Percentiles rank a stretch among this genome's conserved stretches.
These are phyloP conservation scores for Fusarium incarnatum DNA, from an alignment of 2,329 filamentous ascomycete genomes.

Conservation along the genomic window DNA sequence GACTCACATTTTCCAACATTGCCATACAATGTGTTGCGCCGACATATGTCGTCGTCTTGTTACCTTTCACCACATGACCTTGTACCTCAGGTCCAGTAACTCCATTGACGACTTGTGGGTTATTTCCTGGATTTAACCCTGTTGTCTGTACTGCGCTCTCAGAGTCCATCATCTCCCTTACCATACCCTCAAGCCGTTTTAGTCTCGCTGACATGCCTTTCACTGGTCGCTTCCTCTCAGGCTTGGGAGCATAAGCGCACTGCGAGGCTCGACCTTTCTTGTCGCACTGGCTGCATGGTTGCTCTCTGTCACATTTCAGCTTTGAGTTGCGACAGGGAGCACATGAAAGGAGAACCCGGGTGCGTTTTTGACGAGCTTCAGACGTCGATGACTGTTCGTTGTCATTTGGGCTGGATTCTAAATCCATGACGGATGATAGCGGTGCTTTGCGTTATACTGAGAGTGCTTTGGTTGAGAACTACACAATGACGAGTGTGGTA, in stretches of 20 bases:
- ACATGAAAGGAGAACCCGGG: slow-evolving; percentile 64
- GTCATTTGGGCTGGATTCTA: slow-evolving; percentile 42
- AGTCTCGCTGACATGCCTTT: slow-evolving; percentile 66
- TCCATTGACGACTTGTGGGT: slow-evolving; percentile 14
- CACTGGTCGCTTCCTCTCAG: slow-evolving; percentile 54
- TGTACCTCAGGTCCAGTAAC: slow-evolving; percentile 41
- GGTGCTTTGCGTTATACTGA: not conserved
- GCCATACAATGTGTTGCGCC: slow-evolving; percentile 71
- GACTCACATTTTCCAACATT: slow-evolving; percentile 68
- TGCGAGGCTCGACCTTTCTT: slow-evolving; percentile 60
- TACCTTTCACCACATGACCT: slow-evolving; percentile 59
- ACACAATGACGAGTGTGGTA: not conserved
- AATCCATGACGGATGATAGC: slow-evolving; percentile 13
- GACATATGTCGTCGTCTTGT: slow-evolving; percentile 62
- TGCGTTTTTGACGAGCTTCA: slow-evolving; percentile 55
- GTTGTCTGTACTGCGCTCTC: slow-evolving; percentile 41
- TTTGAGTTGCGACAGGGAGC: slow-evolving; percentile 65
- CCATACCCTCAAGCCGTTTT: slow-evolving; percentile 67
- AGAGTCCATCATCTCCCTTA: slow-evolving; percentile 65
- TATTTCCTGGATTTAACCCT: not conserved
- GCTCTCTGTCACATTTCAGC: slow-evolving; percentile 66
- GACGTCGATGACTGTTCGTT: slow-evolving; percentile 34
- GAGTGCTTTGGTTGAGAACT: not conserved
- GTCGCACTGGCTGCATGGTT: slow-evolving; percentile 65
- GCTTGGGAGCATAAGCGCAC: slow-evolving; percentile 63